Conservation (phyloP, 768 basidiomycete genomes). For the Lenzites betulinus region DNA sequence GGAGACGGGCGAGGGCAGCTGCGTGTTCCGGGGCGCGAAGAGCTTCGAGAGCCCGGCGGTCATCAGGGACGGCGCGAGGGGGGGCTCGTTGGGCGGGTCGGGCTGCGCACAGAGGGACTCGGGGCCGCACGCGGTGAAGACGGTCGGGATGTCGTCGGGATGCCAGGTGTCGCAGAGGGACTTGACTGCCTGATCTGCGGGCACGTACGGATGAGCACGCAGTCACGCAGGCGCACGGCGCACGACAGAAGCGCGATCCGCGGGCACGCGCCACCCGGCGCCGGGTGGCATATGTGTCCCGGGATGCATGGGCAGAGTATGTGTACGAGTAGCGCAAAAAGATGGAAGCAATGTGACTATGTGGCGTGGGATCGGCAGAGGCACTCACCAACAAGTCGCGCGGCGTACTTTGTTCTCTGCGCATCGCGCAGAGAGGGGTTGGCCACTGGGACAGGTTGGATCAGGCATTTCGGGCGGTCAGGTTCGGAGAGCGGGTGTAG, state of each 20-base stretch:
- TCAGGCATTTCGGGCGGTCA: conserved; percentile 32
- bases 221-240: conserved; percentile 4
- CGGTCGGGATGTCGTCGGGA: conserved; percentile 68
- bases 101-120: conserved; percentile 25
- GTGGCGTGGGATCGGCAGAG: neutral
- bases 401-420: conserved; percentile 66
- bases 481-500: conserved; percentile 38
- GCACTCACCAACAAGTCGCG: conserved; percentile 68
- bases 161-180: conserved; percentile 81
- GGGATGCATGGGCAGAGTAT: neutral
- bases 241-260: too few species aligned
- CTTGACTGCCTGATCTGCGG: conserved; percentile 76
- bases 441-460: conserved; percentile 39
- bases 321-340: neutral
- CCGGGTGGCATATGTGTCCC: too few species aligned
- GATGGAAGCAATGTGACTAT: neutral
- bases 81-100: conserved; percentile 24
- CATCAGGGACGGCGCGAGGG: conserved; percentile 2
- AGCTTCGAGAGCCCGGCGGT: conserved; percentile 10
- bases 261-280: too few species aligned
- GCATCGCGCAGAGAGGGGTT: conserved; percentile 42
- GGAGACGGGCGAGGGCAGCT: conserved; percentile 57
- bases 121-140: conserved; percentile 39
- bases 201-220: conserved; percentile 13
- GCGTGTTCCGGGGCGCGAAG: conserved; percentile 36